A percentile compares a stretch with the other conserved stretches of the same genome.
These are phyloP conservation scores for Rhinocladiella mackenziei DNA, from an alignment of 2,329 filamentous ascomycete species.

Conservation along the genomic window DNA sequence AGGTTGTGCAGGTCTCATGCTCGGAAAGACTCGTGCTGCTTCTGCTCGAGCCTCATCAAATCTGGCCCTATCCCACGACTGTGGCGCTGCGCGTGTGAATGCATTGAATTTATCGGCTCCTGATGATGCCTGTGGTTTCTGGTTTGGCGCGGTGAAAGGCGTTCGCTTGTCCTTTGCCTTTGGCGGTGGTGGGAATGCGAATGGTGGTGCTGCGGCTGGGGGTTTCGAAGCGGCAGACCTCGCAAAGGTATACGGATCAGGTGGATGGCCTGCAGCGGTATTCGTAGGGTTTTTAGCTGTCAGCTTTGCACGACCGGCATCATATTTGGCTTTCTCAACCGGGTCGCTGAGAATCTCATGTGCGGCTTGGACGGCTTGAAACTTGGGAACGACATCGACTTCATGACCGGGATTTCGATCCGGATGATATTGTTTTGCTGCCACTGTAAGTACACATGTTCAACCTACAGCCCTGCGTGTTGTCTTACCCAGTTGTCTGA, in stretches of 20 bases:
- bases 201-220: slow-evolving; percentile 15
- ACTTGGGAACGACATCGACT: slow-evolving; percentile 72
- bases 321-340: slow-evolving; percentile 57
- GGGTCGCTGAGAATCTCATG: slow-evolving; percentile 70
- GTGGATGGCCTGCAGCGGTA: slow-evolving; percentile 4
- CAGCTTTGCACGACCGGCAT: slow-evolving; percentile 50
- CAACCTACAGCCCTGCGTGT: slow-evolving; percentile 5
- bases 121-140: slow-evolving; percentile 20
- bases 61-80: slow-evolving; percentile 26
- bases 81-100: slow-evolving; percentile 24
- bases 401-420: slow-evolving; percentile 84
- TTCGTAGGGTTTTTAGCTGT: slow-evolving; percentile 19
- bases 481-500: slow-evolving; percentile 69
- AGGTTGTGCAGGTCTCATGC: slow-evolving; percentile 19
- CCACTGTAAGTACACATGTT: slow-evolving; percentile 19
- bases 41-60: slow-evolving; percentile 27
- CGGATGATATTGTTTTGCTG: slow-evolving; percentile 80
- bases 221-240: slow-evolving; percentile 17
- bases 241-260: slow-evolving; percentile 21
- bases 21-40: slow-evolving; percentile 26
- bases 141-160: slow-evolving; percentile 13
- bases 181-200: slow-evolving; percentile 24
- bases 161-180: slow-evolving; percentile 14
- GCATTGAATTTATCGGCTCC: slow-evolving; percentile 28
- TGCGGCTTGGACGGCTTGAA: slow-evolving; percentile 80